A percentile compares a stretch with the other conserved stretches of the same genome.
Evolutionary conservation across 2,329 filamentous ascomycete species (phyloP).

Genomic region (Xylaria multiplex): DNA sequence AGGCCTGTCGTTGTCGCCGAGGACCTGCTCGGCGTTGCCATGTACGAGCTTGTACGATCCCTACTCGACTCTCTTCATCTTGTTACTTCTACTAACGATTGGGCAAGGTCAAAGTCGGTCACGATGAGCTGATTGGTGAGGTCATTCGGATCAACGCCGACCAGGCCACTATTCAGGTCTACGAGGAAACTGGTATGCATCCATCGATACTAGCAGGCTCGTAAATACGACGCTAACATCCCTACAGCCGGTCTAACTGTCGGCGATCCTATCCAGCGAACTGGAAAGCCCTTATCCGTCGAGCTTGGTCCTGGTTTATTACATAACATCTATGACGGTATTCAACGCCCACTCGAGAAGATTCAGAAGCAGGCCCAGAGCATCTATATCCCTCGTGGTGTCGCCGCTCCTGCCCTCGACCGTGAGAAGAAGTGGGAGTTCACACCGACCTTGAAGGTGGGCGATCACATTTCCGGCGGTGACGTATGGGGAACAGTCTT

Average conservation of each 20-base stretch:
- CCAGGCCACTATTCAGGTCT: slow-evolving; percentile 97
- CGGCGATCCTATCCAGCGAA: slow-evolving; percentile 89
- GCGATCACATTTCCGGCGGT: slow-evolving; percentile 95
- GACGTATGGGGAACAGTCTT: slow-evolving; percentile 95
- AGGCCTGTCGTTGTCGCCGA: slow-evolving; percentile 96
- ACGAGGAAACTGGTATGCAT: slow-evolving; percentile 91
- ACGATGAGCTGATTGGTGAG: slow-evolving; percentile 92
- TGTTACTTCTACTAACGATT: slow-evolving; percentile 27
- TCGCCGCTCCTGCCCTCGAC: slow-evolving; percentile 86
- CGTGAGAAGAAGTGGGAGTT: slow-evolving; percentile 97
- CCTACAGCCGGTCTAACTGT: slow-evolving; percentile 87
- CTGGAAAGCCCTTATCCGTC: slow-evolving; percentile 95
- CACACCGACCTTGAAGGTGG: slow-evolving; percentile 88
- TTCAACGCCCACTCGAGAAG: slow-evolving; percentile 89
- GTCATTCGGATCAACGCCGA: slow-evolving; percentile 98
- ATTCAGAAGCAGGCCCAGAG: slow-evolving; percentile 82
- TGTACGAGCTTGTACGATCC: slow-evolving; percentile 91
- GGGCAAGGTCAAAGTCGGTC: slow-evolving; percentile 83
- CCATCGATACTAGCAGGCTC: neutral
- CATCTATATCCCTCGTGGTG: slow-evolving; percentile 98
- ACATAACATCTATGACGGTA: slow-evolving; percentile 99
- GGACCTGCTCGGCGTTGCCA: slow-evolving; percentile 98
- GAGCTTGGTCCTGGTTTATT: slow-evolving; percentile 96
- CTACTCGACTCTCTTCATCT: neutral
- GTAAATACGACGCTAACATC: slow-evolving; percentile 8